Percentiles rank a stretch among this genome's conserved stretches.
These are phyloP conservation scores for Amyloporia xantha DNA, from an alignment of 768 basidiomycete species.

Conservation along the genomic window DNA sequence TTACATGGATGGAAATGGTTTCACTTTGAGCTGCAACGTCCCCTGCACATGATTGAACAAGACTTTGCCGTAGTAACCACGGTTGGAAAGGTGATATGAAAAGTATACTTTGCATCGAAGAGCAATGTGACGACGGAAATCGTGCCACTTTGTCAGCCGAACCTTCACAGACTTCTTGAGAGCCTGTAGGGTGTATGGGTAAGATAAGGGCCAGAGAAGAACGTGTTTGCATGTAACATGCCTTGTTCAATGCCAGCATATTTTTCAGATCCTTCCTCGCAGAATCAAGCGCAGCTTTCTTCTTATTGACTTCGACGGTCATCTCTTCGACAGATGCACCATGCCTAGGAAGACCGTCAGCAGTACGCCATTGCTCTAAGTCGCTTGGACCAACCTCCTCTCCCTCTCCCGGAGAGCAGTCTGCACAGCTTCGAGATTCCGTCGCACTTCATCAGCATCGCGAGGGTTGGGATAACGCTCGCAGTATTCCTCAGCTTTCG, in stretches of 20 bases:
- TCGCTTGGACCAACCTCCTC: slow-evolving; percentile 41
- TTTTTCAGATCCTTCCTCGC: slow-evolving; percentile 59
- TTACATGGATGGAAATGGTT: slow-evolving; percentile 2
- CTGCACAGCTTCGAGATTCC: slow-evolving; percentile 55
- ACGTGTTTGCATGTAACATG: slow-evolving; percentile 21
- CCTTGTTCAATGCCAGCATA: slow-evolving; percentile 61
- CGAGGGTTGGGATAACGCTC: slow-evolving; percentile 52
- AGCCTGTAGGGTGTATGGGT: slow-evolving; percentile 37
- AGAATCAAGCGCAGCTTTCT: slow-evolving; percentile 49
- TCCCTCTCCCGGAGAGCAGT: slow-evolving; percentile 62
- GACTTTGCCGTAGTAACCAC: slow-evolving; percentile 88
- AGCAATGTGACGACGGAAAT: slow-evolving; percentile 86
- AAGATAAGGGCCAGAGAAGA: neutral
- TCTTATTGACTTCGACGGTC: slow-evolving; percentile 60
- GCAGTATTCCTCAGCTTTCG: slow-evolving; percentile 57
- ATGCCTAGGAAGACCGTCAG: slow-evolving; percentile 39
- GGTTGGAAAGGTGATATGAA: slow-evolving; percentile 71
- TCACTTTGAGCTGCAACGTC: slow-evolving; percentile 60
- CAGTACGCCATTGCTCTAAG: neutral
- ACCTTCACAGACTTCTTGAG: slow-evolving; percentile 57
- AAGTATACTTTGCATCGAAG: slow-evolving; percentile 81
- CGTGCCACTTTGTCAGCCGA: slow-evolving; percentile 74
- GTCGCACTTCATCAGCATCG: slow-evolving; percentile 46
- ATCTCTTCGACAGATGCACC: slow-evolving; percentile 77
- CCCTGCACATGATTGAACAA: slow-evolving; percentile 70